Base-by-base conservation (phyloP, 768 basidiomycete genomes). In the Mycena sanguinolenta region DNA sequence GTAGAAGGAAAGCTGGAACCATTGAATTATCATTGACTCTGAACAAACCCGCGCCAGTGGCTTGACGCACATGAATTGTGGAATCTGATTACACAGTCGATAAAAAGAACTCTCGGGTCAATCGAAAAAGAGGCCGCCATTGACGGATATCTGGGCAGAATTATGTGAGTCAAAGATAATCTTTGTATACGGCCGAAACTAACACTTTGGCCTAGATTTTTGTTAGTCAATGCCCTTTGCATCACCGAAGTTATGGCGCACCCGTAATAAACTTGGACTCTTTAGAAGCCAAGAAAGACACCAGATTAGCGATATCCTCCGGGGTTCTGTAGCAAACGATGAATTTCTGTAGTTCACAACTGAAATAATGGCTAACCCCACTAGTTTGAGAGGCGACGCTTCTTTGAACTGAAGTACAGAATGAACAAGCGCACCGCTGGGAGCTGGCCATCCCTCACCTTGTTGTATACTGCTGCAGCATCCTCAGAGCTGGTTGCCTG, bases 241-340 rank as follows among this genome's bases (percentile, higher is more conserved):
- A 34, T n/a, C 21, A 2, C 32, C 21, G n/a, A 50, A 39, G 4
- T 3, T 16, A 16, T 30, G 4, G 34, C 58, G 16, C 25, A 73
- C 79, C 79, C 0, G 80, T 80, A 3, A 79, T 78, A 44, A 75
- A 81, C 23, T 61, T 58, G 1, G 80, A 76, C 30, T 79, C 76
- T 27, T 75, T 66, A 5, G 77, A 77, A 8, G 77, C 80, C 34
- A 81, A 69, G 67, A 78, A 81, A 14, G 80, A 78, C 1, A 81
- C 80, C 7, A 81, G 64, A 8, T 61, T 68, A 1, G 80, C 75
- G 21, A 81, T 58, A 36, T 81, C 78, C 6, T 70, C 39, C 2
- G 77, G 49, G 8, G 21, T 17, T 30, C 67, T 69, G n/a, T 7
- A 52, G 34, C n/a, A 19, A 5, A 14, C 12, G 2, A 59, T 19